A percentile compares a stretch with the other conserved stretches of the same genome.
phyloP scores from a whole-genome alignment of 1,139 yeast species.

The Diutina siamensis region DNA sequence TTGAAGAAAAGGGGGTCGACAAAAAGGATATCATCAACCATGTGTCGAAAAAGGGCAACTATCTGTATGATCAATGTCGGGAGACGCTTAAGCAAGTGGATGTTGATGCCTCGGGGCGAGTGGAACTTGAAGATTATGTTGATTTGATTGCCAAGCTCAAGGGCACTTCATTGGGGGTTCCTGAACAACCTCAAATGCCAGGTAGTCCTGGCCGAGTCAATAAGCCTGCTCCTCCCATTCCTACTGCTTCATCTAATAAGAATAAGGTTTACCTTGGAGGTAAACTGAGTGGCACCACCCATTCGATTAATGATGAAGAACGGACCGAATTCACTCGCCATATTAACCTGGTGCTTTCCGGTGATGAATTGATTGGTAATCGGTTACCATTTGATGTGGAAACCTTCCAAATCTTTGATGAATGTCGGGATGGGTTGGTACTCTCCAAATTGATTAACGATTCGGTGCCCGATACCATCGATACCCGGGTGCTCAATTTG shows the following conservation, averaged over 20 bases:
- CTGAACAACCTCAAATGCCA: conserved; percentile 7
- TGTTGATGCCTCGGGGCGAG: conserved; percentile 95
- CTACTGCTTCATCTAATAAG: conserved; percentile 37
- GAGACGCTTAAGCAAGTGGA: conserved; percentile 83
- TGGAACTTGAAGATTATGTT: conserved; percentile 91
- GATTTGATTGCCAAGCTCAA: conserved; percentile 69
- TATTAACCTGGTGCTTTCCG: conserved; percentile 81
- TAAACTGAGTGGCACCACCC: conserved; percentile 85
- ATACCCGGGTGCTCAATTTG: conserved; percentile 88
- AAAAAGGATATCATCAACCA: conserved; percentile 83
- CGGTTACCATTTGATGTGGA: conserved; percentile 90
- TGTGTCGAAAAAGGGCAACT: conserved; percentile 67
- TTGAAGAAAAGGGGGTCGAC: conserved; percentile 92
- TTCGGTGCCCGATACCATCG: conserved; percentile 96
- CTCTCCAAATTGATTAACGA: conserved; percentile 90
- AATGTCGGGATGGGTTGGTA: conserved; percentile 90
- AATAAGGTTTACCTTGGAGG: conserved; percentile 71
- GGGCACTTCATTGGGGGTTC: conserved; percentile 17
- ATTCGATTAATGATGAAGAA: conserved; percentile 95
- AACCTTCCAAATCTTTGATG: conserved; percentile 91
- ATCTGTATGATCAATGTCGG: conserved; percentile 84
- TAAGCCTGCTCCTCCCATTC: conserved; percentile 13
- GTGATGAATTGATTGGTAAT: conserved; percentile 78
- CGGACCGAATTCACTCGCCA: conserved; percentile 92
- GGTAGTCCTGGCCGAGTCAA: conserved; percentile 8